Evolutionary conservation across 768 basidiomycete genomes (phyloP).

Genomic region (Podaxis sp.): DNA sequence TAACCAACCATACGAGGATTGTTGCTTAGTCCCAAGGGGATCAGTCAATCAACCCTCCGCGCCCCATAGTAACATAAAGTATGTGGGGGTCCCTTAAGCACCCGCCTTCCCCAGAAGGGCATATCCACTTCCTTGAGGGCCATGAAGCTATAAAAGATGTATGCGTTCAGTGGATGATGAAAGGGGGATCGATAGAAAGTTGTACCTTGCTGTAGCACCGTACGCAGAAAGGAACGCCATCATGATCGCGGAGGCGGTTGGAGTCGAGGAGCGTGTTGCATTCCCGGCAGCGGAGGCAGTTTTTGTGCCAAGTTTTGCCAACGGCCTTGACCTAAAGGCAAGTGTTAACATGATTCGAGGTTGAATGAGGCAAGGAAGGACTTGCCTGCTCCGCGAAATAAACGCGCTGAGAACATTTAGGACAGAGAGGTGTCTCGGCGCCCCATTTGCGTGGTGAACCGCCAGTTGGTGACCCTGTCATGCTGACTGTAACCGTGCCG

Average conservation of each 20-base stretch:
- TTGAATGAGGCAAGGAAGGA: neutral
- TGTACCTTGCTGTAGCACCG: constrained; percentile 71
- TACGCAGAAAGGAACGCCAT: constrained; percentile 68
- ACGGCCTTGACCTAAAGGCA: constrained; percentile 69
- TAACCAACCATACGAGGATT: neutral
- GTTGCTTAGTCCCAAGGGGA: neutral
- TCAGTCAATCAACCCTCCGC: neutral
- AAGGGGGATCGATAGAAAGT: constrained; percentile 4
- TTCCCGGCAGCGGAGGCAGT: constrained; percentile 73
- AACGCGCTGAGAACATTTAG: constrained; percentile 71
- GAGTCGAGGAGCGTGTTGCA: constrained; percentile 73
- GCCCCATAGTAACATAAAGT: neutral
- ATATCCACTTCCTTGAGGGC: constrained; percentile 74
- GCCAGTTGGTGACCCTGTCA: constrained; percentile 32
- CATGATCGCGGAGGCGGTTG: constrained; percentile 70
- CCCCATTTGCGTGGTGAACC: constrained; percentile 53
- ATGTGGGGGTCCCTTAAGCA: constrained; percentile 18
- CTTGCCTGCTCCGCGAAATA: constrained; percentile 84
- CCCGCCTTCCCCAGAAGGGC: constrained; percentile 57
- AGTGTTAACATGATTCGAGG: neutral
- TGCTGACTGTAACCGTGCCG: constrained; percentile 28
- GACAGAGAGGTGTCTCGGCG: constrained; percentile 59
- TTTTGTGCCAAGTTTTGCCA: constrained; percentile 79
- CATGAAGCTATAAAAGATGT: constrained; percentile 55
- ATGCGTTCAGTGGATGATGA: neutral